Percentiles rank a stretch among this genome's conserved stretches.
phyloP scores from a whole-genome alignment of 176 grass and related monocot genomes.

The Alloteropsis semialata region DNA sequence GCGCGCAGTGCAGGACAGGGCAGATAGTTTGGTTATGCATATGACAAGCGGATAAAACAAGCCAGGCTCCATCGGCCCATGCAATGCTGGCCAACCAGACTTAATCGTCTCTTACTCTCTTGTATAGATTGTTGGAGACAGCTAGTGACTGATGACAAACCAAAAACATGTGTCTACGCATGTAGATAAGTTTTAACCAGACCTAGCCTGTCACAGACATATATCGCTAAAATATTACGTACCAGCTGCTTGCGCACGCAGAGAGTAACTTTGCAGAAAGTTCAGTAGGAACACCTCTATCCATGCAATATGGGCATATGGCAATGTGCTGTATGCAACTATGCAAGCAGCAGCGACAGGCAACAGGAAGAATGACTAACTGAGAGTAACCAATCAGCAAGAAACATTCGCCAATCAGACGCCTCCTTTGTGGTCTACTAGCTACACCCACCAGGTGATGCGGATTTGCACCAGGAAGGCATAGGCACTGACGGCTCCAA shows the following conservation, averaged over 20 bases:
- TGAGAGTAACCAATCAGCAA: no score
- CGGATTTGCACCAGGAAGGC: slow-evolving; percentile 16
- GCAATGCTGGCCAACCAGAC: no score
- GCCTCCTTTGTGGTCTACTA: slow-evolving; percentile 22
- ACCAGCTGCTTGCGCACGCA: no score
- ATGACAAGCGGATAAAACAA: background rate
- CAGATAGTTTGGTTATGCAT: background rate
- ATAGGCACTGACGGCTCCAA: background rate
- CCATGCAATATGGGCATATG: no score
- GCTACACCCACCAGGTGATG: slow-evolving; percentile 27
- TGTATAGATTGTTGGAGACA: background rate
- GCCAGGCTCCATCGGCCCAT: background rate
- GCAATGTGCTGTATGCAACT: background rate
- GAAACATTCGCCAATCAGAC: background rate
- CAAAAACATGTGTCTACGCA: background rate
- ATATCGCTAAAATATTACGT: no score
- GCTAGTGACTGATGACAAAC: background rate
- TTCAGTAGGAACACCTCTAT: background rate
- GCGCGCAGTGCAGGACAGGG: background rate
- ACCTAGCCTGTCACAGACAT: background rate
- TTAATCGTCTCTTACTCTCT: no score
- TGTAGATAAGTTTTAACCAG: background rate
- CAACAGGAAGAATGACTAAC: background rate
- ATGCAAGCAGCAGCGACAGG: background rate
- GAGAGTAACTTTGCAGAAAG: background rate